Percentiles rank a stretch among this genome's conserved stretches.
phyloP scores from a whole-genome alignment of 768 basidiomycete species.

The Serendipita sp. region DNA sequence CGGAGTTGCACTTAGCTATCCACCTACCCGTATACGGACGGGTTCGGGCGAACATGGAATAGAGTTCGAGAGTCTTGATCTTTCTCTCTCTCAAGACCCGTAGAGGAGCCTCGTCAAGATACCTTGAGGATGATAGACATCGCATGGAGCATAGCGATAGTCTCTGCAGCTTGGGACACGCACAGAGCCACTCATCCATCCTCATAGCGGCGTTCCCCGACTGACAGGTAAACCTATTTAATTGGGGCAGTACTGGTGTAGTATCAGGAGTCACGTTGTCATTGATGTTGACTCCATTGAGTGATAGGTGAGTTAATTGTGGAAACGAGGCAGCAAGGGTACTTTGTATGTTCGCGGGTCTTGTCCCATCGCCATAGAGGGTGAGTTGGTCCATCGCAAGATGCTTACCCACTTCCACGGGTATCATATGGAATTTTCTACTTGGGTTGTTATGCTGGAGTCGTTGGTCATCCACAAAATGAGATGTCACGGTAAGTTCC shows the following conservation, averaged over 20 bases:
- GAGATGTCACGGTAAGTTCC: neutral
- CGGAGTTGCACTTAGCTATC: neutral
- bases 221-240: neutral
- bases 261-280: neutral
- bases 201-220: neutral
- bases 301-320: neutral
- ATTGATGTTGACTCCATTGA: neutral
- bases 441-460: too few species aligned
- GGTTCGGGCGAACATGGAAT: neutral
- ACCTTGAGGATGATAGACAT: neutral
- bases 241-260: neutral
- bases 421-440: neutral
- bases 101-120: neutral
- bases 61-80: neutral
- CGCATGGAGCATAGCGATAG: neutral
- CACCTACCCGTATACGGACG: neutral
- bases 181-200: neutral
- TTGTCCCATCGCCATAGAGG: neutral
- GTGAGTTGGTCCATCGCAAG: neutral
- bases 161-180: neutral
- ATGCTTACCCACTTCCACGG: neutral
- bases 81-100: neutral
- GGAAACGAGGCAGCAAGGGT: neutral
- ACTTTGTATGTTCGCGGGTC: neutral
- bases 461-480: neutral